These are phyloP conservation scores for Fusarium albosuccineum DNA, from an alignment of 2,329 filamentous ascomycete species.

Conservation along the genomic window DNA sequence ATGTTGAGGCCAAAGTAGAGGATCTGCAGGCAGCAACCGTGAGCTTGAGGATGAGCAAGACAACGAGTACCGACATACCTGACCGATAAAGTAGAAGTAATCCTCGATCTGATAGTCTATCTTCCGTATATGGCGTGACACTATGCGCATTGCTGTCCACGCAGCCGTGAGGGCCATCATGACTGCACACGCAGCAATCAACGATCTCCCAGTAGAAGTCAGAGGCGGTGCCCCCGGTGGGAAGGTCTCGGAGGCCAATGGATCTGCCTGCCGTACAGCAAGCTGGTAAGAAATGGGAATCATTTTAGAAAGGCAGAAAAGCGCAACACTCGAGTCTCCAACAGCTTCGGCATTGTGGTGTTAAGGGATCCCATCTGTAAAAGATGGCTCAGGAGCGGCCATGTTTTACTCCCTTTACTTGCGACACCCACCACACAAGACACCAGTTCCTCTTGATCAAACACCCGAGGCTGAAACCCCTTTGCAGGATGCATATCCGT, in stretches of 20 bases:
- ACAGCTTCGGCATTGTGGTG: too few relatives aligned
- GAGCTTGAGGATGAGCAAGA: background rate
- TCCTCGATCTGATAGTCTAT: background rate
- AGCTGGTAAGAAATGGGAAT: too few relatives aligned
- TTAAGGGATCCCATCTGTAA: too few relatives aligned
- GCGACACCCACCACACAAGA: too few relatives aligned
- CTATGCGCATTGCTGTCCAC: background rate
- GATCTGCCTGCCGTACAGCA: too few relatives aligned
- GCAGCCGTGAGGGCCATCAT: background rate
- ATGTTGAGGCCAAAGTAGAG: background rate
- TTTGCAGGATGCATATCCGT: too few relatives aligned
- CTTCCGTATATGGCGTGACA: background rate
- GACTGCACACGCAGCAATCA: background rate
- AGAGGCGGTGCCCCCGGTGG: background rate
- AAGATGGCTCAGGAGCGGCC: too few relatives aligned
- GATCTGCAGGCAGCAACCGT: background rate
- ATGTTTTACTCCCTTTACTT: too few relatives aligned
- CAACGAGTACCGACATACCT: background rate
- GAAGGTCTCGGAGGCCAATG: background rate
- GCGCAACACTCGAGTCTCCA: too few relatives aligned
- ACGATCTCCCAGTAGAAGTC: background rate
- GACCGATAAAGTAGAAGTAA: background rate
- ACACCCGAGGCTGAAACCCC: too few relatives aligned
- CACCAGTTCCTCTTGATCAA: too few relatives aligned
- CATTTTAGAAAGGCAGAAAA: too few relatives aligned